Base-by-base conservation (phyloP, 768 basidiomycete genomes). In the Mycena leptocephala region DNA sequence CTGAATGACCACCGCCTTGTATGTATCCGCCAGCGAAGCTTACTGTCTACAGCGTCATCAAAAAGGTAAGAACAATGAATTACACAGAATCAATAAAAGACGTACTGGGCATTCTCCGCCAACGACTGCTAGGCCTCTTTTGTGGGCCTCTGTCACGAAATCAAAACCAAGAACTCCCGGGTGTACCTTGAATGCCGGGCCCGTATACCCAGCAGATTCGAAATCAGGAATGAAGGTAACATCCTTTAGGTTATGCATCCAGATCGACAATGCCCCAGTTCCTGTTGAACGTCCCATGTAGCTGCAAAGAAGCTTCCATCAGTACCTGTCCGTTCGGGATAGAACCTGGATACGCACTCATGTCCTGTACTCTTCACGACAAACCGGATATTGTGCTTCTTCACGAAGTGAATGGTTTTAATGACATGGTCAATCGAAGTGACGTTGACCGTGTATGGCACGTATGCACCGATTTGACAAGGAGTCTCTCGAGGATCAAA, bases 21-120 rank as follows among this genome's bases (percentile, higher is more conserved):
- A 83, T 79, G 71, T 82, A 88, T 32, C 88, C 87, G 0, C 87
- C 87, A n/a, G 80, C 80, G 59, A 83, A 81, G 7, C 86, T 86
- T 33, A 88, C 83, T n/a, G 85, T 84, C 74, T 82, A 33, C 43
- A 30, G 41, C 43, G 63, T 41, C 62, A 63, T 66, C 65, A 66
- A 11, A n/a, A 66, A 53, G 32, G 48, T 66, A 66, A 66, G 65
- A 66, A 33, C 46, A 67, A 55, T 51, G 48, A 51, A 55, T 53
- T 67, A 55, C 48, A 55, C 66, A 55, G 66, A 53, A 39, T 67
- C 66, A 56, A 55, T 28, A 20, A 33, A 55, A 51, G 66, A 67
- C 51, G 48, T 55, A 67, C 66, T 22, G 48, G 71, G 64, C 76
- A 77, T 55, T 72, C 76, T 41, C 76, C 76, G 41, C 59, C 76